A percentile compares a stretch with the other conserved stretches of the same genome.
phyloP scores from a whole-genome alignment of 2,329 filamentous ascomycete species.

The Samsoniella hepiali region DNA sequence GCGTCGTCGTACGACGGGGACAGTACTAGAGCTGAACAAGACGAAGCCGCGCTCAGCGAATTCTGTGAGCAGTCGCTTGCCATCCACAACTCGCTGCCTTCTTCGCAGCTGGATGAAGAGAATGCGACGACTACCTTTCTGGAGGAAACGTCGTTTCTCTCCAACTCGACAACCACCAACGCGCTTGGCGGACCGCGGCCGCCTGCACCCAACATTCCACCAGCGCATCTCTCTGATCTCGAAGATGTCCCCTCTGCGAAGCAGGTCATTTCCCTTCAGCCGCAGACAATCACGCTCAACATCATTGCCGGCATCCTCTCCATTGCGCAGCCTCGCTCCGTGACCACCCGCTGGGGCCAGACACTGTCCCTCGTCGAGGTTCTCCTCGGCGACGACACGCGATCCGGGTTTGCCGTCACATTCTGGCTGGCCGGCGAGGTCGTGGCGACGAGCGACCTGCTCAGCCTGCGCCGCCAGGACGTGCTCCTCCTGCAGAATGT shows the following conservation, averaged over 20 bases:
- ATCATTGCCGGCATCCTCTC: conserved; percentile 78
- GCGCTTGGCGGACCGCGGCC: conserved; percentile 19
- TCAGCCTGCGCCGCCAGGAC: conserved; percentile 63
- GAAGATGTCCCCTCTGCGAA: conserved; percentile 65
- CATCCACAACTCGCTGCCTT: conserved; percentile 62
- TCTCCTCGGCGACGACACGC: conserved; percentile 81
- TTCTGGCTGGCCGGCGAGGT: conserved; percentile 66
- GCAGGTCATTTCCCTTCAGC: conserved; percentile 64
- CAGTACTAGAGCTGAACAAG: conserved; percentile 28
- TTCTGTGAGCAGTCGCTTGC: conserved; percentile 79
- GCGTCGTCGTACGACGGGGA: not conserved
- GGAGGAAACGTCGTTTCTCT: conserved; percentile 36
- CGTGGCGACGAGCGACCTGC: conserved; percentile 32
- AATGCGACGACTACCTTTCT: conserved; percentile 31
- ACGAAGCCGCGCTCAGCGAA: conserved; percentile 47
- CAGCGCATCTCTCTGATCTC: conserved; percentile 51
- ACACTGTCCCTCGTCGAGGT: conserved; percentile 69
- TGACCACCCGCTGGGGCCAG: conserved; percentile 63
- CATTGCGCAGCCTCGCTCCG: conserved; percentile 61
- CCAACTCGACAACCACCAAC: conserved; percentile 23
- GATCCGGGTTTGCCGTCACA: conserved; percentile 73
- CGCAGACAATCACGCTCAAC: conserved; percentile 79
- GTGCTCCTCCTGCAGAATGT: conserved; percentile 78
- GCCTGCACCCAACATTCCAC: conserved; percentile 25
- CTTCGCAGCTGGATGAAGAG: conserved; percentile 51